Base-by-base conservation (phyloP, 306 rosid species). In the Dalbergia oliveri region DNA sequence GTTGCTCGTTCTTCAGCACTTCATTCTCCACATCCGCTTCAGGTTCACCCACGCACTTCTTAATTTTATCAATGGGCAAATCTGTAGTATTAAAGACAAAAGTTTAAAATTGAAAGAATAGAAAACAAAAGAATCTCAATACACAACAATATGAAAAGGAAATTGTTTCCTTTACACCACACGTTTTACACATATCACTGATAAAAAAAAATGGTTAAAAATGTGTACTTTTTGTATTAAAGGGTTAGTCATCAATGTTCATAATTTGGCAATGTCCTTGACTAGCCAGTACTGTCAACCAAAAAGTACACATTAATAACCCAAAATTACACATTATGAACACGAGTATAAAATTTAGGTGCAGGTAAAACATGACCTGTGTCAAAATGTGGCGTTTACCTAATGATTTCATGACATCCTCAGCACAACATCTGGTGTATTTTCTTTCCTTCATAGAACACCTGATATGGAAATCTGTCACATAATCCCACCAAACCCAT, bases 401-500 rank as follows among this genome's bases (percentile, higher is more conserved):
- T 37, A 95, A 92, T 59, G 98, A 82, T 83, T 90, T 86, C 87
- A 95, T 80, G 75, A 95, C 97, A 69, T 73, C 83, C 76, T 93
- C 94, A 16, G 99, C 97, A 72, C 99, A 95, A 31, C 90, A 86
- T 82, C 90, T 93, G 87, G 88, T 91, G 50, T 95, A 95, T 75
- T 72, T 89, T 78, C 93, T 91, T 85, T 95, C 88, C 86, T 93
- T 95, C 99, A 95, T 91, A 73, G 99, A 95, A 79, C 99, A 95
- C 63, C 99, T 87, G 78, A 95, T 47, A 81, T 95, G 98, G 79
- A 93, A 95, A 84, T 95, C 99, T 19, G 98, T 93, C 37, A 91
- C 99, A 21, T 90, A 95, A 80, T 95, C 99, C 99, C 99, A 95
- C 99, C 99, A 95, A 21, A 93, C 86, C 99, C 99, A 93, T 2